Evolutionary conservation across 169 alveolate species (phyloP).

Genomic region (Plasmodium sp.): DNA sequence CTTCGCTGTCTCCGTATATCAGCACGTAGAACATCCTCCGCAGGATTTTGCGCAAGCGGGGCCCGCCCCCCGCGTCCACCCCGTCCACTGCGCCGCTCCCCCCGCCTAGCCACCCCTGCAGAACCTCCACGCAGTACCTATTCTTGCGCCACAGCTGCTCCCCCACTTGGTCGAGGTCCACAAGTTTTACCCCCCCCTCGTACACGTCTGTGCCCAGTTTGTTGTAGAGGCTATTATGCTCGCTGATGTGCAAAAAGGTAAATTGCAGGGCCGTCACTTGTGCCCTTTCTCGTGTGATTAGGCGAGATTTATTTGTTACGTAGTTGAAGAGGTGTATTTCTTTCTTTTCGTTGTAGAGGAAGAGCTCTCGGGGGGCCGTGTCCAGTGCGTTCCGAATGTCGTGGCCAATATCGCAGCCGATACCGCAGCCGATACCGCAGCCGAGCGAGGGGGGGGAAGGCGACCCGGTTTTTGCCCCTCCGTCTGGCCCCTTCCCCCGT

Average conservation of each 20-base stretch:
- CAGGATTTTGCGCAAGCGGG: background rate
- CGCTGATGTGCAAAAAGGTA: conserved; percentile 38
- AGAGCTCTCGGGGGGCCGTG: background rate
- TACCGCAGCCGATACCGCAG: background rate
- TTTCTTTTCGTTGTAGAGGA: conserved; percentile 52
- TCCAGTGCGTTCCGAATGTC: background rate
- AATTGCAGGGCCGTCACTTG: conserved; percentile 27
- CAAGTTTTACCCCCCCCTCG: conserved; percentile 24
- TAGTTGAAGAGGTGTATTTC: conserved; percentile 53
- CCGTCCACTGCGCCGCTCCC: background rate
- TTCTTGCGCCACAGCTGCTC: conserved; percentile 18
- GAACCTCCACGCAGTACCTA: conserved; percentile 30
- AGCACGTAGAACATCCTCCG: conserved; percentile 37
- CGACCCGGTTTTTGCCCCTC: background rate
- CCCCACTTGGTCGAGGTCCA: conserved; percentile 10
- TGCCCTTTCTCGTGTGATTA: conserved; percentile 11
- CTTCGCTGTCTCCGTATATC: conserved; percentile 61
- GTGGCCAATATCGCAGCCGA: background rate
- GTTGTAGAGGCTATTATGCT: conserved; percentile 54
- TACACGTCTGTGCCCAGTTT: conserved; percentile 15
- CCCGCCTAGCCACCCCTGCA: background rate
- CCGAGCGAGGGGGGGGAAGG: background rate
- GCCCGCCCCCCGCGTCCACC: background rate
- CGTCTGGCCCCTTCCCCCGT: background rate
- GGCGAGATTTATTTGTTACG: conserved; percentile 14